phyloP scores from a whole-genome alignment of 345 rosid genomes.

The Euphorbia pulcherrima region DNA sequence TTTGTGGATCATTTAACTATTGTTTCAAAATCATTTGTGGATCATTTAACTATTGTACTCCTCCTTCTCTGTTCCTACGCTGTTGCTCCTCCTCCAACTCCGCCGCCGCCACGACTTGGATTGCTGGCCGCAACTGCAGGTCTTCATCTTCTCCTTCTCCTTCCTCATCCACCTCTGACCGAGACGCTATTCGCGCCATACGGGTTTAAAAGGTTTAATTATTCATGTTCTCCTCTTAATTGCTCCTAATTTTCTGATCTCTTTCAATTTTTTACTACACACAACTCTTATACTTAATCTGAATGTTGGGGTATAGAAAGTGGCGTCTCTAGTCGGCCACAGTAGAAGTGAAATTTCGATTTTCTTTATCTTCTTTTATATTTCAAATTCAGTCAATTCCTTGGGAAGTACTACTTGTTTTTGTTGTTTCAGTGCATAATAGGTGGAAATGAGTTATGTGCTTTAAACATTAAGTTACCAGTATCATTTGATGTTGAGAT shows the following conservation, averaged over 20 bases:
- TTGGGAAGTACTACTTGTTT: not conserved
- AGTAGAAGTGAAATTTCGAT: not conserved
- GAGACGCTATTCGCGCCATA: slow-evolving; percentile 82
- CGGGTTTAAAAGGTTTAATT: slow-evolving; percentile 66
- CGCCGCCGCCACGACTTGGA: no score
- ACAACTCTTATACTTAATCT: no score
- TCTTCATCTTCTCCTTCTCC: slow-evolving; percentile 34
- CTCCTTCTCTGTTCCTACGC: slow-evolving; percentile 30
- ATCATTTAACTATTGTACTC: no score
- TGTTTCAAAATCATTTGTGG: no score
- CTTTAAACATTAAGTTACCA: not conserved
- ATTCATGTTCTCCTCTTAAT: not conserved
- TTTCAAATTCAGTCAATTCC: not conserved
- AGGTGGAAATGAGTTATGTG: not conserved
- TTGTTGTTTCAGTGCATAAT: not conserved
- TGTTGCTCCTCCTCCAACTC: slow-evolving; percentile 39
- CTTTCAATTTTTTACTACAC: no score
- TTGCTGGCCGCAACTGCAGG: slow-evolving; percentile 48
- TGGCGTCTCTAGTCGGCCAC: not conserved
- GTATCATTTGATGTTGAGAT: no score
- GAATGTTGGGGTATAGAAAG: no score
- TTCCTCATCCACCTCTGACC: slow-evolving; percentile 70
- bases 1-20: no score
- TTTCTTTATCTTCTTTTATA: not conserved
- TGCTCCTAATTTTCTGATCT: not conserved